Evolutionary conservation across 306 rosid species (phyloP), one percentile per base, ranked within the genome.

Genomic region (Spatholobus suberectus): DNA sequence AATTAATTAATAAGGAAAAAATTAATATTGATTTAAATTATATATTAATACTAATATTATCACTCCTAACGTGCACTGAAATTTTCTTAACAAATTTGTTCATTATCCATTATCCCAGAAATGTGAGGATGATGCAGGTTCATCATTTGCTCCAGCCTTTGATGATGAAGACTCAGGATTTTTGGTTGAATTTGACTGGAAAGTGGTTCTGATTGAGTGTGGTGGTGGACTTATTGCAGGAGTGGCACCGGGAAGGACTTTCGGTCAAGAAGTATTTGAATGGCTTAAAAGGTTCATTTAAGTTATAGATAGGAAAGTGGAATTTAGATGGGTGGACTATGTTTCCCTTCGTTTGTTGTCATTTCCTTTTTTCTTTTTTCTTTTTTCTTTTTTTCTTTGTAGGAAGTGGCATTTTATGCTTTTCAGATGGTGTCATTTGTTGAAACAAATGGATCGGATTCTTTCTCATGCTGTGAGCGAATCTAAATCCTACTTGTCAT

Each of bases 221-320:
- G 74, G 8, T 5, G 74, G 86, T 24, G 86, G 79, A 15, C 69
- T 70, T 59, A 57, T 78, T 26, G 62, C 62, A 0, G 80, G 83
- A n/a, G 3, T 70, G 5, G 67, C 61, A 6, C 21, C 62, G 24
- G 83, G 83, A 34, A 58, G 8, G 49, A 37, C 76, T 40, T 66
- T n/a, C 24, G 13, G 2, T 27, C 23, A 15, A 21, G 70, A 75
- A 8, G 37, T 54, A 52, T 0, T n/a, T 12, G 11, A n/a, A 43
- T 8, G 43, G 51, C 38, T 66, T 52, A 34, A 55, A 66, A 78
- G 41, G 38, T 3, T 47, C 8, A 20, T 52, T 27, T 24, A 17
- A 67, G 68, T 61, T 18, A 12, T 15, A 51, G 67, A 6, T 5
- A 49, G 12, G 6, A 35, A 26, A n/a, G n/a, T n/a, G n/a, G n/a